Conservation (phyloP, 352 stramenopile genomes). For the Globisporangium ultimum region DNA sequence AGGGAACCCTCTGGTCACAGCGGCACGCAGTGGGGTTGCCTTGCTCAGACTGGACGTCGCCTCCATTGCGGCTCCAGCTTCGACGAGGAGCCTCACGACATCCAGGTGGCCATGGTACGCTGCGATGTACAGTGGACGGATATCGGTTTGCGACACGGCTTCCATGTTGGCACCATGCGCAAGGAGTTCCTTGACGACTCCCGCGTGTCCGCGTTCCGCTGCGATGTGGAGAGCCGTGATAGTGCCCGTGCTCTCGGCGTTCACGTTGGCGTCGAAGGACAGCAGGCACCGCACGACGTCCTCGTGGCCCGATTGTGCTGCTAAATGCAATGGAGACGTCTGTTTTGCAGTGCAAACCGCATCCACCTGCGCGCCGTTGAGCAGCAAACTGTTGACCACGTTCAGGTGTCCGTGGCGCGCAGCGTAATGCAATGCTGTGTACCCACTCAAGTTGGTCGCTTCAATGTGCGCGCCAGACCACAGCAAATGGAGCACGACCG, state of each 20-base stretch:
- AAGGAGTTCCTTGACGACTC: constrained; percentile 37
- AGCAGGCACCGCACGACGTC: constrained; percentile 51
- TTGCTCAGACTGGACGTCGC: constrained; percentile 36
- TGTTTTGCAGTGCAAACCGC: constrained; percentile 31
- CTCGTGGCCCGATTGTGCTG: constrained; percentile 42
- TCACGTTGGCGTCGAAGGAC: constrained; percentile 44
- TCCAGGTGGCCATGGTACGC: constrained; percentile 46
- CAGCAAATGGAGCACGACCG: constrained; percentile 45
- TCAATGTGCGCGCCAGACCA: constrained; percentile 46
- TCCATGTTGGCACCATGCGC: constrained; percentile 40
- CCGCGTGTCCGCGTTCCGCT: constrained; percentile 38
- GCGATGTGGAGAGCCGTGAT: constrained; percentile 61
- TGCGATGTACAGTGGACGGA: constrained; percentile 47
- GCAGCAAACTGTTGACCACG: constrained; percentile 50
- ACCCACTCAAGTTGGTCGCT: constrained; percentile 34
- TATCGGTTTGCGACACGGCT: constrained; percentile 32
- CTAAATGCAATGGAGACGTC: constrained; percentile 37
- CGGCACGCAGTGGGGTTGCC: constrained; percentile 43
- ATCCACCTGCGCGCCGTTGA: constrained; percentile 50
- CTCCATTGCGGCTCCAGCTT: constrained; percentile 38
- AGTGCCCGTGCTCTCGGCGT: constrained; percentile 32
- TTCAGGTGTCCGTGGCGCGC: constrained; percentile 49
- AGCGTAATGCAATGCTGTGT: constrained; percentile 50
- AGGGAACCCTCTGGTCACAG: constrained; percentile 31
- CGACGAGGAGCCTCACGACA: constrained; percentile 36